Conservation (phyloP, 129 eudicot genomes). For the Scalesia atractyloides region DNA sequence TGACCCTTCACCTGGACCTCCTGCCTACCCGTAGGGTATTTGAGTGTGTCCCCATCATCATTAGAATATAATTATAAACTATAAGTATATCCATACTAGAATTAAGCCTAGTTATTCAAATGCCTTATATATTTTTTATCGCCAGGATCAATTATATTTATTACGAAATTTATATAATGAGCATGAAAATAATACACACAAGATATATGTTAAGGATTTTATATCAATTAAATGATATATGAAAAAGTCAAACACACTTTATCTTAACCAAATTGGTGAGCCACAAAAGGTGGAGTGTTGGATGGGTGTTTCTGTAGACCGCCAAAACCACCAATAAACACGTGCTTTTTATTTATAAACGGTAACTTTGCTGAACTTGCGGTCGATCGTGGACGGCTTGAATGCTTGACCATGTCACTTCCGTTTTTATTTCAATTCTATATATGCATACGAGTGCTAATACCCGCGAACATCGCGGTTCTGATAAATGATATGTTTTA, state of each 20-base stretch:
- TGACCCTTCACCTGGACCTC: no score
- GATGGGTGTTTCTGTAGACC: neutral
- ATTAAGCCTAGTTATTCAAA: no score
- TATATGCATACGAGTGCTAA: neutral
- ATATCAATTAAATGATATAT: neutral
- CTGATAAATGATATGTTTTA: no score
- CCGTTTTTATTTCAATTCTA: neutral
- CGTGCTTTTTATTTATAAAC: neutral
- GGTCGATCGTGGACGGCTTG: neutral
- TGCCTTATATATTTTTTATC: no score
- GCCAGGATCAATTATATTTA: no score
- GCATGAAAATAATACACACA: no score
- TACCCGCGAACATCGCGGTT: no score
- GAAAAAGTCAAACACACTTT: neutral
- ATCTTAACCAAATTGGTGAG: neutral
- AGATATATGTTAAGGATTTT: neutral
- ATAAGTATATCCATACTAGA: no score
- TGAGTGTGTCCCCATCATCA: no score
- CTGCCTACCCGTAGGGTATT: no score
- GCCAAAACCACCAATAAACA: conserved; percentile 3
- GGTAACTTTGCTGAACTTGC: neutral
- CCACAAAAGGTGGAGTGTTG: neutral
- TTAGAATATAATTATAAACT: no score
- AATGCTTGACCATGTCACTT: neutral
- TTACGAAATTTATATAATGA: no score